These are phyloP conservation scores for Clonostachys rhizophaga DNA, from an alignment of 2,329 filamentous ascomycete genomes.

Conservation along the genomic window DNA sequence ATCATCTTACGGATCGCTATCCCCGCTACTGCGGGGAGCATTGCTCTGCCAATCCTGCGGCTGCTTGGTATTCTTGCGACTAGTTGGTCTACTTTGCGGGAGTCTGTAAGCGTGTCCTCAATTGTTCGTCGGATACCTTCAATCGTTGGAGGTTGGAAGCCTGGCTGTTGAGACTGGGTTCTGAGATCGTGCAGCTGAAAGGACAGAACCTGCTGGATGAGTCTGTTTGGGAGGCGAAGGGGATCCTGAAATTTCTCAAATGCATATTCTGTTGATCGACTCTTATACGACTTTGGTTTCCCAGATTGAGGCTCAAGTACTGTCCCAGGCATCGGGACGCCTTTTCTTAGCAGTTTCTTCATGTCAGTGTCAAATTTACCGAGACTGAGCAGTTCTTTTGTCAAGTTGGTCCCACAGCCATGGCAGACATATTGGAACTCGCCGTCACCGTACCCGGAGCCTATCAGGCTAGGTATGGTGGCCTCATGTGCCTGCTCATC, in stretches of 20 bases:
- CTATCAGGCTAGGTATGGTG: slow-evolving; percentile 15
- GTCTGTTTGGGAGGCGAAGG: background rate
- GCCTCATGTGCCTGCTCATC: slow-evolving; percentile 12
- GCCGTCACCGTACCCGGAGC: slow-evolving; percentile 55
- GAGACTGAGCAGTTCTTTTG: slow-evolving; percentile 55
- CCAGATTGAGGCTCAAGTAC: slow-evolving; percentile 51
- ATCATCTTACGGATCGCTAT: slow-evolving; percentile 60
- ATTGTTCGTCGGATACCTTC: background rate
- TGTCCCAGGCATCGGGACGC: slow-evolving; percentile 63
- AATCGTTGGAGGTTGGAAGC: background rate
- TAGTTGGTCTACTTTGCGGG: background rate
- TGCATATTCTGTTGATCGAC: background rate
- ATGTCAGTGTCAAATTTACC: slow-evolving; percentile 43
- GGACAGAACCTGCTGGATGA: background rate
- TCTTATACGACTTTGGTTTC: slow-evolving; percentile 25
- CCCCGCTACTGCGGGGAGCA: background rate
- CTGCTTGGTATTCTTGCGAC: background rate
- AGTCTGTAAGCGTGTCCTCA: background rate
- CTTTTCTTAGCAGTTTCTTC: slow-evolving; percentile 7
- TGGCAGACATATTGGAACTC: slow-evolving; percentile 44
- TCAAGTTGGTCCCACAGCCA: slow-evolving; percentile 42
- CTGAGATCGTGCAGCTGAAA: background rate
- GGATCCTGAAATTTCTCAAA: background rate
- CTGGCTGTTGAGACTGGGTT: no score
- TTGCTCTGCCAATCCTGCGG: background rate